Evolutionary conservation across 2,329 filamentous ascomycete genomes (phyloP).

Genomic region (Pyrenochaeta sp.): DNA sequence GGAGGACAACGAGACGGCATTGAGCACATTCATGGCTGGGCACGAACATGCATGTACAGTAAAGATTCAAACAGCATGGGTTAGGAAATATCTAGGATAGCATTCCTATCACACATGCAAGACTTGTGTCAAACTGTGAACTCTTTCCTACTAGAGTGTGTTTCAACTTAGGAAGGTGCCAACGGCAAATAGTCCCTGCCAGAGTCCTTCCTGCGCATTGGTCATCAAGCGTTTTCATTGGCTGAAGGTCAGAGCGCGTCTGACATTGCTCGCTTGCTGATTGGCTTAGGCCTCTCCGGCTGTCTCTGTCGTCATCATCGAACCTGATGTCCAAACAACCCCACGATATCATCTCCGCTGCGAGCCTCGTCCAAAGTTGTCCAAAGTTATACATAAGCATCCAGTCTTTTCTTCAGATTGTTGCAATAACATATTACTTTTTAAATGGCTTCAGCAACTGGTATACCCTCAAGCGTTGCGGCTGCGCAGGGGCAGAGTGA

Average conservation of each 20-base stretch:
- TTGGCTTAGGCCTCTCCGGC: slow-evolving; percentile 21
- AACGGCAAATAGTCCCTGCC: not conserved
- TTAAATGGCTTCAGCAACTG: slow-evolving; percentile 73
- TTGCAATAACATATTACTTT: not conserved
- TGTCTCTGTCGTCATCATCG: slow-evolving; percentile 24
- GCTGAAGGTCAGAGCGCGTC: not conserved
- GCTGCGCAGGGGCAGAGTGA: slow-evolving; percentile 56
- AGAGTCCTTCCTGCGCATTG: slow-evolving; percentile 6
- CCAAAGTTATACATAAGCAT: too few relatives aligned
- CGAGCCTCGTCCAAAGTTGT: not conserved
- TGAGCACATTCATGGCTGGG: not conserved
- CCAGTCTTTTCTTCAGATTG: too few relatives aligned
- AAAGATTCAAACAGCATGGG: not conserved
- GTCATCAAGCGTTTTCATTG: slow-evolving; percentile 11
- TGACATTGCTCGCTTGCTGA: slow-evolving; percentile 15
- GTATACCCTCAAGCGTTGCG: slow-evolving; percentile 63
- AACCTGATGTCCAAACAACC: slow-evolving; percentile 21
- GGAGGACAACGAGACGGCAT: not conserved
- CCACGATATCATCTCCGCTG: slow-evolving; percentile 10
- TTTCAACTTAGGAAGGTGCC: not conserved
- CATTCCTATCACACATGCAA: not conserved
- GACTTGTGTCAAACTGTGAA: too few relatives aligned
- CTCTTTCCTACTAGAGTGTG: not conserved
- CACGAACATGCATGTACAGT: slow-evolving; percentile 20
- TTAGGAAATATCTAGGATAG: slow-evolving; percentile 2